These are phyloP conservation scores for Pichia sp. DNA, from an alignment of 1,139 yeast species.

Conservation along the genomic window DNA sequence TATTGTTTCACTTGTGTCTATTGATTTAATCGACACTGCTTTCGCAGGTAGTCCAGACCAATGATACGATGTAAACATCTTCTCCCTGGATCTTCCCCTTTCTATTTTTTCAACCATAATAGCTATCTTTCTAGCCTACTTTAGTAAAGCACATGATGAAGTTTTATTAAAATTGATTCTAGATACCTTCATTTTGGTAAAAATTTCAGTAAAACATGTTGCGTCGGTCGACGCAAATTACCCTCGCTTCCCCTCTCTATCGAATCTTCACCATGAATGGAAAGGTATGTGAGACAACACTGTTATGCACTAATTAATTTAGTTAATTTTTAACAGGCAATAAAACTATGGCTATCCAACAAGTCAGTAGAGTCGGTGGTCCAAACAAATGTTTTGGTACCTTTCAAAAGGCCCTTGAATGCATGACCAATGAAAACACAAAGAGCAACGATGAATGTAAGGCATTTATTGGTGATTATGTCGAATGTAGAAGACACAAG, in stretches of 20 bases:
- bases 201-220: too few species aligned
- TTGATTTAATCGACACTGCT: conserved; percentile 28
- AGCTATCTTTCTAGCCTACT: background rate
- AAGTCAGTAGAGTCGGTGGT: conserved; percentile 31
- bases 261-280: background rate
- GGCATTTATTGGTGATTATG: conserved; percentile 27
- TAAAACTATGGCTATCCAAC: conserved; percentile 28
- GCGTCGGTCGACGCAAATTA: background rate
- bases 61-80: background rate
- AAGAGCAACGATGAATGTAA: conserved; percentile 28
- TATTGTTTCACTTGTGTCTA: conserved; percentile 24
- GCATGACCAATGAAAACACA: conserved; percentile 29
- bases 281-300: too few species aligned
- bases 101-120: background rate
- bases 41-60: conserved; percentile 42
- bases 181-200: too few species aligned
- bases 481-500: conserved; percentile 32
- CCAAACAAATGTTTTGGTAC: conserved; percentile 32
- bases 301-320: too few species aligned
- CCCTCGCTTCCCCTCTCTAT: background rate
- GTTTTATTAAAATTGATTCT: too few species aligned
- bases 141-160: too few species aligned
- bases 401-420: conserved; percentile 32
- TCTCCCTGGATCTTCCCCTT: background rate
- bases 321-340: background rate